Conservation (phyloP, 2,329 filamentous ascomycete genomes). For the Fusarium praegraminearum region DNA sequence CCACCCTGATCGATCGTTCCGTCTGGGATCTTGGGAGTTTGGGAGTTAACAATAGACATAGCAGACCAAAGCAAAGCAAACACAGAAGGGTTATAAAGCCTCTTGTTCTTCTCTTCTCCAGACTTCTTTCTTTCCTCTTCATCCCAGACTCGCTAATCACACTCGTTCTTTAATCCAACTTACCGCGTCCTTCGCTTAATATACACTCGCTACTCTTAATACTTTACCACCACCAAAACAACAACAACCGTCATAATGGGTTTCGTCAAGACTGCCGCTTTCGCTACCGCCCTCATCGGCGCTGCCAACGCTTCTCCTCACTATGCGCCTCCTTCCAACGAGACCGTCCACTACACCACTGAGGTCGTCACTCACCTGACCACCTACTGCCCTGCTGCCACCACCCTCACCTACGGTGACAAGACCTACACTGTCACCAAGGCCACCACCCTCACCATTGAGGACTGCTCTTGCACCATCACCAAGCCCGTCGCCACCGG, state of each 20-base stretch:
- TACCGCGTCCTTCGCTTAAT: constrained; percentile 6
- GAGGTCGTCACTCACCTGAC: constrained; percentile 72
- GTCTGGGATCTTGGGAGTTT: not conserved
- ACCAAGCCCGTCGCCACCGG: constrained; percentile 55
- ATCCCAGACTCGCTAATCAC: constrained; percentile 17
- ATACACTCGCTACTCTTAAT: constrained; percentile 21
- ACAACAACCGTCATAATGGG: constrained; percentile 37
- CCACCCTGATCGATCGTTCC: constrained; percentile 12
- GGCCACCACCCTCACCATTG: constrained; percentile 73
- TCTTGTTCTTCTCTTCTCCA: not conserved
- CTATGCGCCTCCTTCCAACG: constrained; percentile 37
- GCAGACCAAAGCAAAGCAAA: not conserved
- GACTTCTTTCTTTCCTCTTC: not conserved
- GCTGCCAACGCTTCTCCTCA: constrained; percentile 35
- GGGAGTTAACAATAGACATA: constrained; percentile 1
- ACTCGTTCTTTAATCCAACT: constrained; percentile 16
- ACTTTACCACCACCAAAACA: not conserved
- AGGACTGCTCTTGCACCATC: constrained; percentile 73
- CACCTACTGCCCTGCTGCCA: constrained; percentile 75
- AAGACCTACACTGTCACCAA: constrained; percentile 74
- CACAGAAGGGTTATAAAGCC: constrained; percentile 11
- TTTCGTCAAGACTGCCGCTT: constrained; percentile 38
- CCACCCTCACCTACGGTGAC: constrained; percentile 68
- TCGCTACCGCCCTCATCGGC: constrained; percentile 34
- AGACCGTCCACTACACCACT: constrained; percentile 65